Conservation (phyloP, 495 filamentous ascomycete genomes). For the Amorphotheca resinae region DNA sequence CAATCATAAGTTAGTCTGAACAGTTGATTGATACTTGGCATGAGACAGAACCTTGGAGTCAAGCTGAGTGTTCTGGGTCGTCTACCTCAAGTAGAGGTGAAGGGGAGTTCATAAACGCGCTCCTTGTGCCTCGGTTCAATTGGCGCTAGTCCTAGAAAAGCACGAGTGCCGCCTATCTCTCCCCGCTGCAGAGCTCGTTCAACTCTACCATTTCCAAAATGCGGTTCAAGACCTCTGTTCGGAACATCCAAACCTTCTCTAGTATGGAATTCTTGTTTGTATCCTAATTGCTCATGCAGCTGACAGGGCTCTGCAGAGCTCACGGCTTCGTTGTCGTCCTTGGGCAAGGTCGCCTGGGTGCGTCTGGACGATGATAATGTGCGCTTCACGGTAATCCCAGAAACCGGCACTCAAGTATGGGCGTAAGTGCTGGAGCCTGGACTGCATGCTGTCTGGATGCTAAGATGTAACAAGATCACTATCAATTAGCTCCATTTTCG, state of each 20-base stretch:
- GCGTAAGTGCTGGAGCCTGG: slow-evolving; percentile 45
- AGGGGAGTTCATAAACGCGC: no score
- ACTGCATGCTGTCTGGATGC: background rate
- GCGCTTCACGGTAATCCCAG: slow-evolving; percentile 89
- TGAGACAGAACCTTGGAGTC: no score
- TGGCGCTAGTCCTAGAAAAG: no score
- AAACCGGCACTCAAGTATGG: slow-evolving; percentile 93
- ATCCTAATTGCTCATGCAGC: background rate
- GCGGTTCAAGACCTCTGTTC: slow-evolving; percentile 71
- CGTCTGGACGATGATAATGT: slow-evolving; percentile 74
- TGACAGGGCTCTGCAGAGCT: slow-evolving; percentile 45
- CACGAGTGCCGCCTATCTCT: background rate
- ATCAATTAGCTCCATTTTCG: slow-evolving; percentile 70
- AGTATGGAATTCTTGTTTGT: slow-evolving; percentile 37
- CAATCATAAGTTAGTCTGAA: no score
- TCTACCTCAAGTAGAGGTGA: no score
- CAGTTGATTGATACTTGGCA: no score
- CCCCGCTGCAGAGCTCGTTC: background rate
- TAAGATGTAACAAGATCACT: slow-evolving; percentile 29
- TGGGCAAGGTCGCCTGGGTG: slow-evolving; percentile 90
- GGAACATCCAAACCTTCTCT: slow-evolving; percentile 71
- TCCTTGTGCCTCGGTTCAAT: no score
- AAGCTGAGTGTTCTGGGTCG: no score
- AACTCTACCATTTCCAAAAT: slow-evolving; percentile 30
- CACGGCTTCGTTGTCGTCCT: slow-evolving; percentile 67